Evolutionary conservation across 179 eudicot genomes (phyloP).

Genomic region (Dionaea muscipula): DNA sequence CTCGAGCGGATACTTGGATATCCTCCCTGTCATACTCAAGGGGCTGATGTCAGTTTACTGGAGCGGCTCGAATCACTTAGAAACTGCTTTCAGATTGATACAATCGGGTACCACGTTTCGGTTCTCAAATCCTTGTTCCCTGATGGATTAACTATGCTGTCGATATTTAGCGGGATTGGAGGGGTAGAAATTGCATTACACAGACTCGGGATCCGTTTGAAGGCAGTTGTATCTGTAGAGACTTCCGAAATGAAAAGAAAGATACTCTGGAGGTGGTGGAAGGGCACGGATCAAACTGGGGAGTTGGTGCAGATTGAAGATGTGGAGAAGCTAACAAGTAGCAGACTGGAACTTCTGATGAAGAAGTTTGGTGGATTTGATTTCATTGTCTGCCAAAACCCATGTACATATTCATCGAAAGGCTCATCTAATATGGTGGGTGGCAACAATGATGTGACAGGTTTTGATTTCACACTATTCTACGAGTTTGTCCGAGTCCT

Average conservation of each 20-base stretch:
- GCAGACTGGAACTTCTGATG: conserved; percentile 38
- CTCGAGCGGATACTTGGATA: conserved; percentile 69
- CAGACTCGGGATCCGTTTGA: conserved; percentile 62
- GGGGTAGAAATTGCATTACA: conserved; percentile 71
- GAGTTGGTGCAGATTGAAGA: conserved; percentile 65
- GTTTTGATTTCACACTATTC: conserved; percentile 57
- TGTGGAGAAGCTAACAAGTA: conserved; percentile 50
- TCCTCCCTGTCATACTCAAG: conserved; percentile 52
- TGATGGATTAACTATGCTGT: conserved; percentile 50
- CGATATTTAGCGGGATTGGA: conserved; percentile 71
- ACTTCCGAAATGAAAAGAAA: conserved; percentile 46
- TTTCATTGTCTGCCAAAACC: conserved; percentile 61
- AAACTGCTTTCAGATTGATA: conserved; percentile 66
- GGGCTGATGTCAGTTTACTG: conserved; percentile 27
- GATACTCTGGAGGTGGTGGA: conserved; percentile 74
- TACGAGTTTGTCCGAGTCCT: conserved; percentile 75
- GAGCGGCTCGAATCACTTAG: conserved; percentile 61
- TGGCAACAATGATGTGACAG: conserved; percentile 23
- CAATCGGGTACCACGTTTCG: conserved; percentile 72
- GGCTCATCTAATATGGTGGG: conserved; percentile 11
- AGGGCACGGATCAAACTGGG: conserved; percentile 49
- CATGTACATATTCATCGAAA: conserved; percentile 32
- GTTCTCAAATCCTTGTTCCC: conserved; percentile 49
- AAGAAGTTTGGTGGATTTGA: conserved; percentile 65
- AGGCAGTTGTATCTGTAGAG: conserved; percentile 74